These are phyloP conservation scores for Colletotrichum sp. DNA, from an alignment of 2,329 filamentous ascomycete species.

Conservation along the genomic window DNA sequence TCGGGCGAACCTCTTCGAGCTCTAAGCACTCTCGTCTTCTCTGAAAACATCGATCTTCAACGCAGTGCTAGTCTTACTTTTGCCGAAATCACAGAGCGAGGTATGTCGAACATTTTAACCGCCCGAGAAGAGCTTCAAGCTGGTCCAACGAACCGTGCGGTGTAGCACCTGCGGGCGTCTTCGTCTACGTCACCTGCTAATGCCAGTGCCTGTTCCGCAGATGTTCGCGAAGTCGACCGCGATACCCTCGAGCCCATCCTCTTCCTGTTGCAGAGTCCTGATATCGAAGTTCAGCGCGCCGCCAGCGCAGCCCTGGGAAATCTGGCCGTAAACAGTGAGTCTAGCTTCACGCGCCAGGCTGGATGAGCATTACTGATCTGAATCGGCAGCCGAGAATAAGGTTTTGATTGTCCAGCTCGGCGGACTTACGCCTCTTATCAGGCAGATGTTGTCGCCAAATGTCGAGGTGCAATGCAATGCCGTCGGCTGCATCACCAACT, in stretches of 20 bases:
- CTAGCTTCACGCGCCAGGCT: neutral
- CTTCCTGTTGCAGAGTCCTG: slow-evolving; percentile 90
- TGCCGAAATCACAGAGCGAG: slow-evolving; percentile 97
- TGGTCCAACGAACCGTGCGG: neutral
- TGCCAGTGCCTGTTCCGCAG: slow-evolving; percentile 51
- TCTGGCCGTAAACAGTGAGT: slow-evolving; percentile 92
- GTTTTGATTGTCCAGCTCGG: slow-evolving; percentile 93
- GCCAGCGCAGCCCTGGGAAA: slow-evolving; percentile 96
- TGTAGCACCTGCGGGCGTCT: neutral
- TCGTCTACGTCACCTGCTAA: neutral
- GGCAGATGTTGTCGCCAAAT: slow-evolving; percentile 97
- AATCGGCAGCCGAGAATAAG: slow-evolving; percentile 87
- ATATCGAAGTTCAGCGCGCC: slow-evolving; percentile 96
- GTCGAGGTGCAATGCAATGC: slow-evolving; percentile 99
- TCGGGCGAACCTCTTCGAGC: slow-evolving; percentile 92
- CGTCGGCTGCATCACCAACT: slow-evolving; percentile 97
- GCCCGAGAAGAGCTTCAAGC: neutral
- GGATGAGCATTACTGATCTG: neutral
- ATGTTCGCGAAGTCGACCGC: slow-evolving; percentile 94
- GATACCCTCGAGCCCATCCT: slow-evolving; percentile 96
- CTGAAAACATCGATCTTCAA: slow-evolving; percentile 97
- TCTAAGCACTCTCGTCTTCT: slow-evolving; percentile 95
- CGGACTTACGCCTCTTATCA: slow-evolving; percentile 88
- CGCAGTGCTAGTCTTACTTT: slow-evolving; percentile 97
- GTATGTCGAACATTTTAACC: slow-evolving; percentile 54